Percentiles rank a stretch among this genome's conserved stretches.
Conservation (phyloP, 2,329 filamentous ascomycete genomes). For the Aspergillus sp. region DNA sequence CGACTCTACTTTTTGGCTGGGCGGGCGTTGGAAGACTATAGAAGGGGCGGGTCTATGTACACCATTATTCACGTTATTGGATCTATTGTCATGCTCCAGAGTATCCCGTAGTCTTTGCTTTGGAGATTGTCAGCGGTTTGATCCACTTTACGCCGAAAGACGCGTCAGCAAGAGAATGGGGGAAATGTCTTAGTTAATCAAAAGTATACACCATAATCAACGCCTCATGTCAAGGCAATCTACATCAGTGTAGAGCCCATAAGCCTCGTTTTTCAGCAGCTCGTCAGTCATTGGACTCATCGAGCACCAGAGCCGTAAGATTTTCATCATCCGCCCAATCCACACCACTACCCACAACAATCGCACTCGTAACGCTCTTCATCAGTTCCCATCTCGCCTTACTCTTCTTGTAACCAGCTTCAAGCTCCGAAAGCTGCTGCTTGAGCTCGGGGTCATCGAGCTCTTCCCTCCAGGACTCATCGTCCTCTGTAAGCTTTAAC, state of each 20-base stretch:
- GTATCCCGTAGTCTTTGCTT: no score
- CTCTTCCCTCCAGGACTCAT: conserved; percentile 56
- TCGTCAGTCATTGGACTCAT: conserved; percentile 60
- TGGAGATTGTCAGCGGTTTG: no score
- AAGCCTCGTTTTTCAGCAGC: not conserved
- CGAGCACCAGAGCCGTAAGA: conserved; percentile 73
- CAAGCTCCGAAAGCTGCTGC: conserved; percentile 61
- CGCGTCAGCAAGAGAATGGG: no score
- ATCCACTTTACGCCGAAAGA: no score
- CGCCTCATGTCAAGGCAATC: not conserved
- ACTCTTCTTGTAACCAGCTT: conserved; percentile 64
- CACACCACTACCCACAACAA: conserved; percentile 79
- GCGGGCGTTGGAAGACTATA: conserved; percentile 10
- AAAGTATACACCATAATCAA: no score
- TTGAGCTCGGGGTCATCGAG: conserved; percentile 58
- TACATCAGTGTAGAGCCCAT: not conserved
- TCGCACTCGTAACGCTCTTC: conserved; percentile 77
- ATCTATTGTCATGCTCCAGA: no score
- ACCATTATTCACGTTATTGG: no score
- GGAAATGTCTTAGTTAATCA: no score
- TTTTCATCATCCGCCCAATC: conserved; percentile 76
- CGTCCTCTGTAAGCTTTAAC: conserved; percentile 64
- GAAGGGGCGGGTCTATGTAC: not conserved
- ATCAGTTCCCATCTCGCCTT: conserved; percentile 73
- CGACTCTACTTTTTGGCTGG: not conserved